Conservation (phyloP, 2,329 filamentous ascomycete genomes). For the Fusarium sp. region DNA sequence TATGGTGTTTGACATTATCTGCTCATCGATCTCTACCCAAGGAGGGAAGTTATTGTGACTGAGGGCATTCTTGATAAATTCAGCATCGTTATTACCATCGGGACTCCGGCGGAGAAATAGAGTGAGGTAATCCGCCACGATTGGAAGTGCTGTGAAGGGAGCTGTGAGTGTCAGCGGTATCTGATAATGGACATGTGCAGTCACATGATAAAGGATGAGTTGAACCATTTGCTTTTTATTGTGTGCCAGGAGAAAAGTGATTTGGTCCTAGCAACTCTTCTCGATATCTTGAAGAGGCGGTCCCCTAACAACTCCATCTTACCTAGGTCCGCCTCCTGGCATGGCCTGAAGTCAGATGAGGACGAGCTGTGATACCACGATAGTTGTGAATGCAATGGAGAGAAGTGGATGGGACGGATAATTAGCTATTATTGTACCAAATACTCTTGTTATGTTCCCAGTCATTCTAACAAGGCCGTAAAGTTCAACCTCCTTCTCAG, state of each 20-base stretch:
- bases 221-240: background rate
- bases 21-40: background rate
- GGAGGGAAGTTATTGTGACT: background rate
- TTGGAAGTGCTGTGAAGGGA: background rate
- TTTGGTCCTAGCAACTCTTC: no score
- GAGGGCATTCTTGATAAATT: background rate
- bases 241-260: background rate
- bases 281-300: rapidly evolving
- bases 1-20: background rate
- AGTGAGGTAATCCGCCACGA: background rate
- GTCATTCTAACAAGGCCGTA: background rate
- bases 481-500: background rate
- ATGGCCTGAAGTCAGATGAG: background rate
- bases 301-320: no score
- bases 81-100: rapidly evolving
- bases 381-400: background rate
- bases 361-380: no score
- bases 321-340: no score
- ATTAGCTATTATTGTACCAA: background rate
- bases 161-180: background rate
- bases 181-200: background rate
- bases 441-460: background rate
- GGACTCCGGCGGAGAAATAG: background rate
- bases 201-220: rapidly evolving
- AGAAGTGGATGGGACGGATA: background rate